Percentiles rank a stretch among this genome's conserved stretches.
Conservation (phyloP, 148 eudicot genomes). For the Camellia granthamiana region DNA sequence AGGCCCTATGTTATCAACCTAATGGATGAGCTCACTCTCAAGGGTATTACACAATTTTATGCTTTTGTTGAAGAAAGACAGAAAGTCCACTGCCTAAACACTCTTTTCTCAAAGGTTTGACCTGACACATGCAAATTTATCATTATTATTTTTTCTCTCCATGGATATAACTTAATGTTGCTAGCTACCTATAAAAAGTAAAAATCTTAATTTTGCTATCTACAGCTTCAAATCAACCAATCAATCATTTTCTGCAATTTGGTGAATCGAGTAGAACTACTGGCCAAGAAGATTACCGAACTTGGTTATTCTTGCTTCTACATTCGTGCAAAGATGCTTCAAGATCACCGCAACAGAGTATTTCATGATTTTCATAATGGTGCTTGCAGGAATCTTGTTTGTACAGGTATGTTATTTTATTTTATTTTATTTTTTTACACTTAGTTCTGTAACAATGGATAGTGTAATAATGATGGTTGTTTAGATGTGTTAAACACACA, state of each 20-base stretch:
- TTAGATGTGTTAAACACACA: background rate
- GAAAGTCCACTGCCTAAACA: conserved; percentile 87
- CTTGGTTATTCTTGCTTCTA: conserved; percentile 93
- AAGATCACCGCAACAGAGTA: conserved; percentile 91
- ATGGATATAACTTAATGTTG: background rate
- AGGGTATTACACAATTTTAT: conserved; percentile 86
- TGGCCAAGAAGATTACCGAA: conserved; percentile 91
- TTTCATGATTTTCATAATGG: conserved; percentile 94
- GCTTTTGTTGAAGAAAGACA: conserved; percentile 95
- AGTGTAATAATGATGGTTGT: background rate
- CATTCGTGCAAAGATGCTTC: conserved; percentile 96
- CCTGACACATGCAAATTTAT: background rate
- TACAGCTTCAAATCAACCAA: conserved; percentile 94
- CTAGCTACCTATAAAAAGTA: conserved; percentile 21
- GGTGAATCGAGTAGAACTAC: conserved; percentile 82
- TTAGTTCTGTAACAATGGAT: no score
- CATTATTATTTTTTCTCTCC: background rate
- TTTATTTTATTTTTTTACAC: no score
- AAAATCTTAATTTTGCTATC: conserved; percentile 8
- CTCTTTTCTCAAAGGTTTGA: conserved; percentile 85
- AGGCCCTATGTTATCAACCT: conserved; percentile 83
- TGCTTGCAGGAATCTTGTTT: conserved; percentile 94
- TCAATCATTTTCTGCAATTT: conserved; percentile 94
- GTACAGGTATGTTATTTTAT: conserved; percentile 57
- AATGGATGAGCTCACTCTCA: conserved; percentile 89